Conservation (phyloP, 2,329 filamentous ascomycete species). For the Amesomyces nigricolor region DNA sequence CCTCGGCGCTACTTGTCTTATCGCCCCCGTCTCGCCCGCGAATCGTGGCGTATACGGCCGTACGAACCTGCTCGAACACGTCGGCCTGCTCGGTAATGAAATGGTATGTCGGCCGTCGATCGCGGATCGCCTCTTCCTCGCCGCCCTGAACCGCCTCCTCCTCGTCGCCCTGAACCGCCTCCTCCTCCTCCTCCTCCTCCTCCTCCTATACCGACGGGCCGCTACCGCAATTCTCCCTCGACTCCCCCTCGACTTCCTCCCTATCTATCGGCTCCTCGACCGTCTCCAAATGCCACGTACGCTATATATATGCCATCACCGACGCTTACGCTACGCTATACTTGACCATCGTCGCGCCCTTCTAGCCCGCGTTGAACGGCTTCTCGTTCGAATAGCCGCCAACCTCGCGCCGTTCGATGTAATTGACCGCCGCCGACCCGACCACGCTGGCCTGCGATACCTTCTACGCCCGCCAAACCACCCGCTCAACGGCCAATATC, state of each 20-base stretch:
- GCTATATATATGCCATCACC: slow-evolving; percentile 8
- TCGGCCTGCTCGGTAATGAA: not conserved
- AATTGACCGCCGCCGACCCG: slow-evolving; percentile 7
- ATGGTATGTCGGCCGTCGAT: slow-evolving; percentile 4
- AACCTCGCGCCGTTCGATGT: slow-evolving; percentile 1
- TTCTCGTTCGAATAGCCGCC: slow-evolving; percentile 7
- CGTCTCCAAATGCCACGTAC: not conserved
- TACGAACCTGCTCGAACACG: not conserved
- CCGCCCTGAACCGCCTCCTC: no score
- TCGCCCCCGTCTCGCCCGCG: not conserved
- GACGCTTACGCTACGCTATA: not conserved
- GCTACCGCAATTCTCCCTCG: not conserved
- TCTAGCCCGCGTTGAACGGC: slow-evolving; percentile 6
- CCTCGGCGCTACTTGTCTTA: no score
- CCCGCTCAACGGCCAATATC: slow-evolving; percentile 3
- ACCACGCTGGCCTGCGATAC: slow-evolving; percentile 1
- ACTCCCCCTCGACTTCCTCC: not conserved
- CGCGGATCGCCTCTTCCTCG: slow-evolving; percentile 3
- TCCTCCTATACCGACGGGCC: not conserved
- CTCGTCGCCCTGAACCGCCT: not conserved
- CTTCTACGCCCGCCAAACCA: slow-evolving; percentile 4
- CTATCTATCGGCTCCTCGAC: not conserved
- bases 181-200: no score
- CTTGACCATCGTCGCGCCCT: slow-evolving; percentile 5
- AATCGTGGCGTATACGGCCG: not conserved